phyloP scores from a whole-genome alignment of 106 monocot genomes.

The Ottelia alismoides region DNA sequence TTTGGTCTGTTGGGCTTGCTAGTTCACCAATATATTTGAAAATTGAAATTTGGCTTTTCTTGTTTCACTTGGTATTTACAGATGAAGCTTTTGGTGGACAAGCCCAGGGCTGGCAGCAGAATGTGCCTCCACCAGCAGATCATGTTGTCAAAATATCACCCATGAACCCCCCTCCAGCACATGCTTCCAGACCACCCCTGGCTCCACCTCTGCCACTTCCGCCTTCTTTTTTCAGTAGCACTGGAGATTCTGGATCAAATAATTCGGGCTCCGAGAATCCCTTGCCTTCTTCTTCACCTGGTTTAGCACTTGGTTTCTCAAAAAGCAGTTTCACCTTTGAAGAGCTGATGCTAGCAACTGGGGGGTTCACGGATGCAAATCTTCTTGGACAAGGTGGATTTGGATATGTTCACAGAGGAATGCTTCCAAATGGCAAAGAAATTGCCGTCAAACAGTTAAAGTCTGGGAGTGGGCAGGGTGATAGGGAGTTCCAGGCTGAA shows the following conservation, averaged over 20 bases:
- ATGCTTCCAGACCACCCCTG: conserved; percentile 6
- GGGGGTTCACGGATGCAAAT: conserved; percentile 17
- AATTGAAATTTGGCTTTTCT: too few relatives aligned
- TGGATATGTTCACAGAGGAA: conserved; percentile 16
- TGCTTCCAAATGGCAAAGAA: conserved; percentile 19
- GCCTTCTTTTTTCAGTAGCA: not conserved
- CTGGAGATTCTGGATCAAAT: conserved; percentile 11
- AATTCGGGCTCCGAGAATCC: conserved; percentile 3
- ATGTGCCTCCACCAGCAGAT: conserved; percentile 23
- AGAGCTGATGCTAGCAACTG: conserved; percentile 8
- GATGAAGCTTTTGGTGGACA: conserved; percentile 13
- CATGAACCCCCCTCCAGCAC: conserved; percentile 18
- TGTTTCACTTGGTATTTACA: conserved; percentile 10
- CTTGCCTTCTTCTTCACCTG: conserved; percentile 6
- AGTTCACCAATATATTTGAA: too few relatives aligned
- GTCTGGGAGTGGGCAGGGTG: conserved; percentile 14
- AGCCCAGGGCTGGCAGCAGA: conserved; percentile 32
- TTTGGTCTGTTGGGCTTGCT: too few relatives aligned
- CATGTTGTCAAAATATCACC: conserved; percentile 23
- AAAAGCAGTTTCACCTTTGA: conserved; percentile 9
- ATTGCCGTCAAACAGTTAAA: conserved; percentile 17
- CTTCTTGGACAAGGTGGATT: conserved; percentile 19
- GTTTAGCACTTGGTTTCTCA: conserved; percentile 5
- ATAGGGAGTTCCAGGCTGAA: conserved; percentile 21
- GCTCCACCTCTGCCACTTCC: conserved; percentile 1